phyloP scores from a whole-genome alignment of 257 asterid species.

The Solanum acaule region DNA sequence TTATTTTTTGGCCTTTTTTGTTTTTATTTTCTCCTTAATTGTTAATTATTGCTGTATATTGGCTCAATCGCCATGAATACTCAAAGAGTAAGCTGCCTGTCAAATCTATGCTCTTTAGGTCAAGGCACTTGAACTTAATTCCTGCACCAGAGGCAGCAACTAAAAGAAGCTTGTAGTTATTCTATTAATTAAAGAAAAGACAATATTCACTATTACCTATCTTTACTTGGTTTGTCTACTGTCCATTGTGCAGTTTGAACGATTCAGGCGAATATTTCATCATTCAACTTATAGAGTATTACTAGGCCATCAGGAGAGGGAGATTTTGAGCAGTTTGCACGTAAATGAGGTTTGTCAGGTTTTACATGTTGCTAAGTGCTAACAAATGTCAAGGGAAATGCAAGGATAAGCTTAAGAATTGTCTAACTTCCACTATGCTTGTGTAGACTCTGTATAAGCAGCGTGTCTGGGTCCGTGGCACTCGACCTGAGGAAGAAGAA shows the following conservation, averaged over 20 bases:
- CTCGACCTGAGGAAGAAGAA: constrained; percentile 94
- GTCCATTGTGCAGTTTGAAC: constrained; percentile 53
- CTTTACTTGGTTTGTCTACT: not conserved
- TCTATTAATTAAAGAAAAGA: not conserved
- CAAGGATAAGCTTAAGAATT: not conserved
- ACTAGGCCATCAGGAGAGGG: constrained; percentile 81
- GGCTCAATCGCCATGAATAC: not conserved
- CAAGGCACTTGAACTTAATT: not conserved
- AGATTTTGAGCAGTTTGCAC: constrained; percentile 75
- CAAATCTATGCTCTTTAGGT: not conserved
- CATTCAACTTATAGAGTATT: constrained; percentile 84
- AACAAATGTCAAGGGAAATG: not conserved
- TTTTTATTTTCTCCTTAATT: not conserved
- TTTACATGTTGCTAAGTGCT: not conserved
- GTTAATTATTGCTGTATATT: not conserved
- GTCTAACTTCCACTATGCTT: constrained; percentile 1
- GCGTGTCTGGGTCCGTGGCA: constrained; percentile 79
- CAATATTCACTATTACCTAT: not conserved
- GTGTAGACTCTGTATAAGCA: constrained; percentile 66
- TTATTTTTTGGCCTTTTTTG: not conserved
- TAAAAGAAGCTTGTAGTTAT: not conserved
- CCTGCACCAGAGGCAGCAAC: not conserved
- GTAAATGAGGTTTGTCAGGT: constrained; percentile 57
- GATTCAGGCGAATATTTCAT: constrained; percentile 89
- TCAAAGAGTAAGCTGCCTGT: not conserved